phyloP scores from a whole-genome alignment of 2,329 filamentous ascomycete species.

The Pseudocercospora musae region DNA sequence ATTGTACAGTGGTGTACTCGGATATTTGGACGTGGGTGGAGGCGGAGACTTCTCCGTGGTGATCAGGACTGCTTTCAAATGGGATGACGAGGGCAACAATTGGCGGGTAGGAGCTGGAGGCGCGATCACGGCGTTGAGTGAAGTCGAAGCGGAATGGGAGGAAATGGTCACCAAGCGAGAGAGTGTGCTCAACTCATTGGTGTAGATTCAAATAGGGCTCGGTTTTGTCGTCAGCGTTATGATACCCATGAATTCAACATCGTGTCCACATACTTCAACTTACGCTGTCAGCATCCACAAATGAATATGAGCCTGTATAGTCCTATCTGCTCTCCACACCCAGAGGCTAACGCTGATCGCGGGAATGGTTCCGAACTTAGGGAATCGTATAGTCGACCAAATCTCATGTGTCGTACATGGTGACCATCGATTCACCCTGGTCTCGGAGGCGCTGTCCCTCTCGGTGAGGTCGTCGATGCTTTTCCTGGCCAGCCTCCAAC shows the following conservation, averaged over 20 bases:
- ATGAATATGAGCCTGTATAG: too few species aligned
- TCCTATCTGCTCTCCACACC: too few species aligned
- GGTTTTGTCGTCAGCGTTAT: constrained; percentile 3
- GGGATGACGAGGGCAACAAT: constrained; percentile 58
- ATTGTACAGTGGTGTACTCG: constrained; percentile 83
- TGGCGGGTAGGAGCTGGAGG: constrained; percentile 91
- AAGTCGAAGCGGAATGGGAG: constrained; percentile 74
- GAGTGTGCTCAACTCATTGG: constrained; percentile 25
- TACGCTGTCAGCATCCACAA: neutral
- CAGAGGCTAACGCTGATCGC: too few species aligned
- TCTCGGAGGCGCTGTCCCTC: neutral
- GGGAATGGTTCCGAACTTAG: neutral
- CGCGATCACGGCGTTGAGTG: constrained; percentile 82
- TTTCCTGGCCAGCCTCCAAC: neutral
- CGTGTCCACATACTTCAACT: constrained; percentile 3
- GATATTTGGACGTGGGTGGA: constrained; percentile 83
- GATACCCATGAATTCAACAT: constrained; percentile 19
- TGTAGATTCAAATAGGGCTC: constrained; percentile 3
- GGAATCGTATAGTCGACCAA: neutral
- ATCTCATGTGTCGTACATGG: neutral
- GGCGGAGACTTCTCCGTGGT: constrained; percentile 87
- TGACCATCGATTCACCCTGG: neutral
- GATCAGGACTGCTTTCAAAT: constrained; percentile 76
- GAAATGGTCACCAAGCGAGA: constrained; percentile 66
- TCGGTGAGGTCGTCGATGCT: neutral